Base-by-base conservation (phyloP, 371 early-diverging fungal species). In the Massospora cicadina region DNA sequence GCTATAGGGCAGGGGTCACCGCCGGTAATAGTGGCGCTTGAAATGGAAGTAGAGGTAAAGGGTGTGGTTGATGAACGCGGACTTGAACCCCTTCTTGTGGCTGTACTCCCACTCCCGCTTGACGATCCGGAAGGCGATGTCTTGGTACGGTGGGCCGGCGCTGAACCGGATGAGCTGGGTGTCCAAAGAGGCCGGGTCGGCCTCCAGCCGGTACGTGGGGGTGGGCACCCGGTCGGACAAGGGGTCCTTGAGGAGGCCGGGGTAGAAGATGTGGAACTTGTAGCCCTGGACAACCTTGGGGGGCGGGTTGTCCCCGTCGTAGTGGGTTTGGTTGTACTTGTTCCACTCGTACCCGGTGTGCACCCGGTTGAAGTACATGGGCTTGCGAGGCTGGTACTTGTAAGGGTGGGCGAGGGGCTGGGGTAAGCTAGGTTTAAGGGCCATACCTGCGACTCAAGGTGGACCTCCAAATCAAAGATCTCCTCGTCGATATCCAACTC, bases 271-370 rank as follows among this genome's bases (percentile, higher is more conserved):
- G 74, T 94, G 94, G 69, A 88, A 77, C 76, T 92, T 93, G 81
- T 95, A 97, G 0, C 96, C 96, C 75, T 95, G 93, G 1, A 94
- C 93, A 28, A 91, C 88, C 77, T 93, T 95, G 12, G 96, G 95
- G 60, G 98, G 98, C 10, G 95, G 95, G 65, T 98, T 96, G 71
- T 95, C 96, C 55, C 80, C 73, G 68, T 92, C 92, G 74, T 95
- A 98, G 70, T 98, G 95, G 0, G 93, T 92, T 68, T 91, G 92
- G 68, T 98, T 98, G 74, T 96, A 98, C 77, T 94, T 93, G 82
- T 93, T 96, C 98, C 98, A 98, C 73, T 95, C 96, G 70, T 87
- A 93, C 33, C 95, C 95, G 0, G 91, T 91, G 63, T 92, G 89
- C 13, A 95, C 94, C 59, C 93, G 87, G 74, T 94, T 95, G 67